Conservation (phyloP, 176 grass and related monocot species). For the Avena sativa region DNA sequence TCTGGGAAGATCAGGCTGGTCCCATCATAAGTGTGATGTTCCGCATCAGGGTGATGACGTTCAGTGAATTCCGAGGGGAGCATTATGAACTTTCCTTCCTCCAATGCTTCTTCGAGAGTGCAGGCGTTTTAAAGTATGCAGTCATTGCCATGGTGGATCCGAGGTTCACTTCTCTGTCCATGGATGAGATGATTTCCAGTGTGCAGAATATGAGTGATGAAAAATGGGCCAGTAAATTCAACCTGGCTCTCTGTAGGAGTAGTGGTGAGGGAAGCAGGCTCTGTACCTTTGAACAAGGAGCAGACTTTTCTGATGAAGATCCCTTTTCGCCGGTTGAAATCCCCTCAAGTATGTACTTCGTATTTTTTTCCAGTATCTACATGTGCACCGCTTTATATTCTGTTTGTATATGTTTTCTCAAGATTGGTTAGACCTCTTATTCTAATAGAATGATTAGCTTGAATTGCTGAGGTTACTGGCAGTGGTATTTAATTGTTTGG, state of each 20-base stretch:
- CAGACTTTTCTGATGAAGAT: not conserved
- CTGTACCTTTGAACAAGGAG: not conserved
- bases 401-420: not conserved
- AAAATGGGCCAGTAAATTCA: constrained; percentile 7
- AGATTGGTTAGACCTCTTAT: not conserved
- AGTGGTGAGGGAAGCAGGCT: not conserved
- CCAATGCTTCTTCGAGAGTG: not conserved
- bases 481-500: not conserved
- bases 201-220: not conserved
- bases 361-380: not conserved
- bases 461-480: not conserved
- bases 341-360: not conserved
- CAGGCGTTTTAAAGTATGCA: not conserved
- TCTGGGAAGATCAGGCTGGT: not conserved
- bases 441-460: not conserved
- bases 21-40: not conserved
- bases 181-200: not conserved
- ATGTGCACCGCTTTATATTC: not conserved
- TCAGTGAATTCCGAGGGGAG: not conserved
- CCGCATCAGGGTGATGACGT: not conserved
- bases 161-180: not conserved
- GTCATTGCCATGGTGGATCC: not conserved
- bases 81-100: constrained; percentile 2
- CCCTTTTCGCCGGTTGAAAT: not conserved
- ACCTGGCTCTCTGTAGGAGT: not conserved